These are phyloP conservation scores for Saururus chinensis DNA, from an alignment of 164 flowering plant genomes.

Conservation along the genomic window DNA sequence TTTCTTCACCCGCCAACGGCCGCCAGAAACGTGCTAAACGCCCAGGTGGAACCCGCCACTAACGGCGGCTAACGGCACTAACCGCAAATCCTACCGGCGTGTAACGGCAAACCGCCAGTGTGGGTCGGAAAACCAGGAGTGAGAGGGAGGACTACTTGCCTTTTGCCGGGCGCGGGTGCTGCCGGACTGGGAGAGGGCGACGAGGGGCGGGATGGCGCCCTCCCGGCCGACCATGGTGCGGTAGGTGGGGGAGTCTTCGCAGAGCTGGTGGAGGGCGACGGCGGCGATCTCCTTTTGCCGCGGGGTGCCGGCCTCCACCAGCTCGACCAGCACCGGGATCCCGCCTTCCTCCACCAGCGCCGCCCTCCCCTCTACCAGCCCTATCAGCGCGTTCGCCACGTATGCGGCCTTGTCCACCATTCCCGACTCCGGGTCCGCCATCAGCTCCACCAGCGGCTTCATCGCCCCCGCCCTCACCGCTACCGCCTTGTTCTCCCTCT, in stretches of 20 bases:
- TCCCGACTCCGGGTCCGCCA: conserved; percentile 74
- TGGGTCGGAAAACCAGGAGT: background rate
- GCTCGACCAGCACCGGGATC: conserved; percentile 82
- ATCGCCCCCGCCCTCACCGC: conserved; percentile 64
- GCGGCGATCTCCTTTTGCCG: conserved; percentile 77
- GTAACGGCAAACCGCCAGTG: background rate
- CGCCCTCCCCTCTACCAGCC: conserved; percentile 40
- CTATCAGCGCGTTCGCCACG: conserved; percentile 41
- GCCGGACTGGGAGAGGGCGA: conserved; percentile 73
- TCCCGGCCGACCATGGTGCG: conserved; percentile 82
- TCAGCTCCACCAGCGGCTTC: conserved; percentile 67
- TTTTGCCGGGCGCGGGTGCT: conserved; percentile 66
- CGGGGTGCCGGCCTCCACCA: conserved; percentile 68
- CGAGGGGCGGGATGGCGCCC: conserved; percentile 83
- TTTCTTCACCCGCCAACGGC: background rate
- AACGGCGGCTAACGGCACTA: background rate
- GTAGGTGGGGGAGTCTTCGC: conserved; percentile 44
- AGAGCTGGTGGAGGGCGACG: conserved; percentile 48
- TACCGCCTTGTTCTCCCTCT: conserved; percentile 58
- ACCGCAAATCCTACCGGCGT: background rate
- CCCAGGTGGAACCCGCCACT: background rate
- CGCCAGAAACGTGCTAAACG: background rate
- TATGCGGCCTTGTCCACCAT: conserved; percentile 90
- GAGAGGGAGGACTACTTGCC: conserved; percentile 25
- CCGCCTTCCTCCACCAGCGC: conserved; percentile 80